phyloP scores from a whole-genome alignment of 2,329 filamentous ascomycete species.

The Alternaria infectoria region DNA sequence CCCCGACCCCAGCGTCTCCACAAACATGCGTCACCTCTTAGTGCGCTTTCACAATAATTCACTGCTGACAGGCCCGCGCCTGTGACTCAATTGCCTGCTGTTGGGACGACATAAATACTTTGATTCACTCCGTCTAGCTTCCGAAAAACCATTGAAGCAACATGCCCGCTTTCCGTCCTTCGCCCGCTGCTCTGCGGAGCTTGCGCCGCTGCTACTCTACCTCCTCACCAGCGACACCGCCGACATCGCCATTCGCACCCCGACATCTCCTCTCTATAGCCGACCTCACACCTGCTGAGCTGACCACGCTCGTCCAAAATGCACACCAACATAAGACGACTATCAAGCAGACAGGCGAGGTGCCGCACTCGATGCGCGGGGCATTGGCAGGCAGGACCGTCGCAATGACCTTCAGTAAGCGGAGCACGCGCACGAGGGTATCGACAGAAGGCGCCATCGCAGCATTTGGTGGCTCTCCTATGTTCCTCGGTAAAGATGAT shows the following conservation, averaged over 20 bases:
- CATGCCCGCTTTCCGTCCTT: slow-evolving; percentile 44
- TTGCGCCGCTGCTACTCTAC: slow-evolving; percentile 41
- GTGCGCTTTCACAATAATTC: slow-evolving; percentile 27
- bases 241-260: slow-evolving; percentile 66
- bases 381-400: slow-evolving; percentile 78
- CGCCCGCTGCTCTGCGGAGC: slow-evolving; percentile 38
- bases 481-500: slow-evolving; percentile 95
- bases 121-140: slow-evolving; percentile 9
- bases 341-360: slow-evolving; percentile 70
- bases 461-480: slow-evolving; percentile 88
- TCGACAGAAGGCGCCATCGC: slow-evolving; percentile 91
- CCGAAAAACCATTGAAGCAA: slow-evolving; percentile 10
- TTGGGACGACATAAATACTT: slow-evolving; percentile 12
- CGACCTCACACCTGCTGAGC: slow-evolving; percentile 80
- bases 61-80: slow-evolving; percentile 7
- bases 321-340: slow-evolving; percentile 76
- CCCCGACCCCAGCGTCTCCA: slow-evolving; percentile 5
- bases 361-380: slow-evolving; percentile 65
- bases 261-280: slow-evolving; percentile 92
- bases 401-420: slow-evolving; percentile 96
- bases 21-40: slow-evolving; percentile 15
- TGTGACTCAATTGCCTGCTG: slow-evolving; percentile 27
- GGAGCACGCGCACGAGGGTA: slow-evolving; percentile 89
- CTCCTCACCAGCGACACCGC: slow-evolving; percentile 47
- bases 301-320: slow-evolving; percentile 82